phyloP scores from a whole-genome alignment of 306 rosid genomes.

The Styphnolobium japonicum region DNA sequence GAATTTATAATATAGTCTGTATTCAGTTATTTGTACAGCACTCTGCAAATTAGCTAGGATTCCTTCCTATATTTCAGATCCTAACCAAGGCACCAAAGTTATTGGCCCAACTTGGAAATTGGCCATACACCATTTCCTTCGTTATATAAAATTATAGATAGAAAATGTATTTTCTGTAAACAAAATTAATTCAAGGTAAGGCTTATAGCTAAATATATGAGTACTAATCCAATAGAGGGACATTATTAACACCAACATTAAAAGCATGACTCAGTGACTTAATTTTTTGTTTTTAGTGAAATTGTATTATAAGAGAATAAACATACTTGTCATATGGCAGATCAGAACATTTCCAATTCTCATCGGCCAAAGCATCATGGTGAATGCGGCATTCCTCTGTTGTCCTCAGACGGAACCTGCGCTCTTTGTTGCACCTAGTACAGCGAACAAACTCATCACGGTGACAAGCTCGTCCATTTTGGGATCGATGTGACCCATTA shows the following conservation, averaged over 20 bases:
- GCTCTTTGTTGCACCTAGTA: conserved; percentile 73
- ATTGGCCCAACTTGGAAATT: neutral
- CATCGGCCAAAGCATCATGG: conserved; percentile 87
- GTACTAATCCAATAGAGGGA: neutral
- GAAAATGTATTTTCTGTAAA: neutral
- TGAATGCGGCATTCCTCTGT: conserved; percentile 86
- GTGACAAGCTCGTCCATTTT: conserved; percentile 70
- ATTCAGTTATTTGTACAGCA: neutral
- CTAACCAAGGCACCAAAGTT: neutral
- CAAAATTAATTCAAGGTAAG: neutral
- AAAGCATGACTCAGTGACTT: neutral
- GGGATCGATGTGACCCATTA: conserved; percentile 65
- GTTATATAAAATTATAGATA: neutral
- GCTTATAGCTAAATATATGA: neutral
- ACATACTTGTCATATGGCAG: conserved; percentile 90
- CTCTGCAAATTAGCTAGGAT: conserved; percentile 1
- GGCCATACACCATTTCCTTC: neutral
- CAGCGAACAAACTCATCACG: conserved; percentile 90
- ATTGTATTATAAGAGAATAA: neutral
- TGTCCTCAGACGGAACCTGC: conserved; percentile 88
- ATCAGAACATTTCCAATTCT: conserved; percentile 81
- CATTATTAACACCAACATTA: neutral
- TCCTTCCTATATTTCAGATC: neutral
- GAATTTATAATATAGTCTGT: neutral
- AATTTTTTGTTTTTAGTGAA: neutral